Evolutionary conservation across 192 early-diverging fungal species (phyloP), one percentile per base, ranked within the genome.

Genomic region (Haplosporangium gracile): DNA sequence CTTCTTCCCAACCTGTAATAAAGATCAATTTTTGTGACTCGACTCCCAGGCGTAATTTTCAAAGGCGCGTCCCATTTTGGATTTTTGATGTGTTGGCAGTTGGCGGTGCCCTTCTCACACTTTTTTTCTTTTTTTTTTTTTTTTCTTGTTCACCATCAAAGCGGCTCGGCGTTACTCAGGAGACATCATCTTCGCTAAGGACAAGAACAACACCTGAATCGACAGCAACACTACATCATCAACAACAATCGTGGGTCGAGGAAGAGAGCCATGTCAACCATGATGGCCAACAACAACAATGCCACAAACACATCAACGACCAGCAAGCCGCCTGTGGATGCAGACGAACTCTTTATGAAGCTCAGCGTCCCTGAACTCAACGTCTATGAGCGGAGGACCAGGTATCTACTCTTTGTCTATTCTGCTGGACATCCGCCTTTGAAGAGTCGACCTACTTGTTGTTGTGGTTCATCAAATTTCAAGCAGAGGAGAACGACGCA

Each of bases 311-410:
- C 43, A 16, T 18, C 40, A 47, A n/a, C 26, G 36, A 26, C 32
- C 5, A 29, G 8, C 38, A 42, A 65, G 26, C 60, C 39, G 69
- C 29, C 75, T 22, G 77, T 82, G 16, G 78, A 90, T 81, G 85
- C 86, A 49, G 89, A 91, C 63, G 85, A 88, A 7, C 63, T 88
- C 34, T 82, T 91, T 43, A 88, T 85, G 77, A 83, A 83, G 65
- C 75, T 79, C 38, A 90, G 88, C 60, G 83, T 91, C 34, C 89
- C 91, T 53, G 89, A 91, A 55, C 83, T 91, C 22, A 80, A 90
- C 45, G 69, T 71, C 36, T 81, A 89, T 43, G 89, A 91, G 43
- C 81, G 85, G 43, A 90, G 77, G 76, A 91, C 88, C 34, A 89
- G 91, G 91, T 90, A 91, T 16, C 1, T 20, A 39, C 3, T 6